A percentile compares a stretch with the other conserved stretches of the same genome.
Evolutionary conservation across 148 eudicot species (phyloP).

Genomic region (Nyssa sinensis): DNA sequence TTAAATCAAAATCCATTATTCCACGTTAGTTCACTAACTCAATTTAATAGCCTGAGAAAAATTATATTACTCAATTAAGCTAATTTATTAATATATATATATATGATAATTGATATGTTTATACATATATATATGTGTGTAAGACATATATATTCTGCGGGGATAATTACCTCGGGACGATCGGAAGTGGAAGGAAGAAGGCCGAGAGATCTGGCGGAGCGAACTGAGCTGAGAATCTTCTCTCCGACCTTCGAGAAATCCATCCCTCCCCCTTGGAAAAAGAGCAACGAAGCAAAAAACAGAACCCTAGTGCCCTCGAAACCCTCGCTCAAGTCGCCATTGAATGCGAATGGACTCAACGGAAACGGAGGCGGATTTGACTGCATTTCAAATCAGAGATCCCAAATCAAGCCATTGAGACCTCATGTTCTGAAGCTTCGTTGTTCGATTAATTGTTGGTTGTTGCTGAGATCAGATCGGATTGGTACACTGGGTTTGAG

Average conservation of each 20-base stretch:
- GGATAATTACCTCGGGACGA: constrained; percentile 76
- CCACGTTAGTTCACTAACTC: constrained; percentile 3
- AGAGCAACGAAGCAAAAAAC: constrained; percentile 64
- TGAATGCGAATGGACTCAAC: constrained; percentile 54
- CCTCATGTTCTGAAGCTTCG: constrained; percentile 5
- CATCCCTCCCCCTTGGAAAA: constrained; percentile 65
- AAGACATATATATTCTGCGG: not conserved
- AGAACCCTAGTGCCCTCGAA: constrained; percentile 69
- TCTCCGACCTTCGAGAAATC: constrained; percentile 90
- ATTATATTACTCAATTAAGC: too few relatives aligned
- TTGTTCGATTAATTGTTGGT: not conserved
- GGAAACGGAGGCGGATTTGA: constrained; percentile 43
- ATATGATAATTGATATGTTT: not conserved
- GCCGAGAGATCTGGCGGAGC: constrained; percentile 81
- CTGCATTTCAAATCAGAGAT: constrained; percentile 57
- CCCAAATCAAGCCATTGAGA: constrained; percentile 10
- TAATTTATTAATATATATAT: not conserved
- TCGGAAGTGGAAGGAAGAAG: constrained; percentile 73
- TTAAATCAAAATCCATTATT: not conserved
- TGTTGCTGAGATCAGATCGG: constrained; percentile 24
- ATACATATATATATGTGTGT: not conserved
- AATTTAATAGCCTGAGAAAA: not conserved
- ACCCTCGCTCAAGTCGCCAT: constrained; percentile 57
- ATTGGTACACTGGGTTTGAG: not conserved
- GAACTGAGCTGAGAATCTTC: constrained; percentile 82